Evolutionary conservation across 1,139 yeast genomes (phyloP).

Genomic region (Pichia sp.): DNA sequence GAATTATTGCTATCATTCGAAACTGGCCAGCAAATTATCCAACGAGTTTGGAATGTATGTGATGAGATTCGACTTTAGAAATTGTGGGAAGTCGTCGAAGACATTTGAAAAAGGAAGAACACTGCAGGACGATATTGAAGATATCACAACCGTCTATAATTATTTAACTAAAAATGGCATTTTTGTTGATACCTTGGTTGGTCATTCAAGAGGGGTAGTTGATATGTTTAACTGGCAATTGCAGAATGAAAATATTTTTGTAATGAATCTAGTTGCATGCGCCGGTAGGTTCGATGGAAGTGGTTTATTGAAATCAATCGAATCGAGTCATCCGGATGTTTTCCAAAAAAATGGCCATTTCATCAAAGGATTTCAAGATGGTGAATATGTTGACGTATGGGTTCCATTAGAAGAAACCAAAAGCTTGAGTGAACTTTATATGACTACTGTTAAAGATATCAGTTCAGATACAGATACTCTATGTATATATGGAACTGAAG

Average conservation of each 20-base stretch:
- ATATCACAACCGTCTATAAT: slow-evolving; percentile 47
- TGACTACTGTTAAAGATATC: slow-evolving; percentile 35
- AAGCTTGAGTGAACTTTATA: slow-evolving; percentile 46
- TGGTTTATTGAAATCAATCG: slow-evolving; percentile 26
- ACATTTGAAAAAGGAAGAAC: slow-evolving; percentile 47
- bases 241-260: slow-evolving; percentile 17
- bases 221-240: slow-evolving; percentile 72
- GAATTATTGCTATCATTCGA: slow-evolving; percentile 65
- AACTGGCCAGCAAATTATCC: slow-evolving; percentile 55
- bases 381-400: slow-evolving; percentile 31
- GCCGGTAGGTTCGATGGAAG: slow-evolving; percentile 52
- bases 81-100: slow-evolving; percentile 72
- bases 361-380: slow-evolving; percentile 40
- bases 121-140: slow-evolving; percentile 57
- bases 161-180: slow-evolving; percentile 35
- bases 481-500: slow-evolving; percentile 65
- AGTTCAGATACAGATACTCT: slow-evolving; percentile 45
- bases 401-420: slow-evolving; percentile 46
- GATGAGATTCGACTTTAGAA: slow-evolving; percentile 76
- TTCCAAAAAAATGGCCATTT: slow-evolving; percentile 29
- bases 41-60: slow-evolving; percentile 51
- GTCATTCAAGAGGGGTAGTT: slow-evolving; percentile 75
- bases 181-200: slow-evolving; percentile 47
- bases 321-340: slow-evolving; percentile 27
- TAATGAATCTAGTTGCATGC: slow-evolving; percentile 57